Percentiles rank a stretch among this genome's conserved stretches.
Conservation (phyloP, 1,284 basidiomycete species). For the Ceratobasidium sp. region DNA sequence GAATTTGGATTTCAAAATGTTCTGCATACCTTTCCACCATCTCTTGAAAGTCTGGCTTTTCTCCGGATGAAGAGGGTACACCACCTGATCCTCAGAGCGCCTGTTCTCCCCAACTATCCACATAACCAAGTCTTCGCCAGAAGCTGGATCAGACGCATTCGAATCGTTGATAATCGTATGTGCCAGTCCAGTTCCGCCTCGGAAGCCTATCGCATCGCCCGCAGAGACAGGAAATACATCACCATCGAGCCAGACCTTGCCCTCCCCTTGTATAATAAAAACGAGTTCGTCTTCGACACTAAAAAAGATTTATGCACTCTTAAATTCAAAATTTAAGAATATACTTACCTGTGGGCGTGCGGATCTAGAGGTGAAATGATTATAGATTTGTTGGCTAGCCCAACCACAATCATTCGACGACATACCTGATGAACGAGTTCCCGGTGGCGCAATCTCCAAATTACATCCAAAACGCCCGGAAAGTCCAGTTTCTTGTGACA, state of each 20-base stretch:
- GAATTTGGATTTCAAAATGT: no score
- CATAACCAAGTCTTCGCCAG: constrained; percentile 46
- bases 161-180: constrained; percentile 49
- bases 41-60: constrained; percentile 43
- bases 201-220: constrained; percentile 48
- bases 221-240: constrained; percentile 45
- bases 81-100: constrained; percentile 44
- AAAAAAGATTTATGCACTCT: constrained; percentile 41
- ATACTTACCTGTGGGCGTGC: constrained; percentile 46
- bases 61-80: constrained; percentile 47
- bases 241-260: constrained; percentile 48
- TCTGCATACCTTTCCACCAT: constrained; percentile 47
- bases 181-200: constrained; percentile 48
- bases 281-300: constrained; percentile 49
- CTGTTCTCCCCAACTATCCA: constrained; percentile 48
- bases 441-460: constrained; percentile 47
- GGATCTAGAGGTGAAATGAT: constrained; percentile 43
- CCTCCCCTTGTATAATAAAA: constrained; percentile 46
- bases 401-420: background rate
- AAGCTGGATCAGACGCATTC: constrained; percentile 42
- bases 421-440: constrained; percentile 48
- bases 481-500: constrained; percentile 47
- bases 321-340: background rate
- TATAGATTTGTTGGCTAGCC: no score
- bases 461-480: constrained; percentile 47